Percentiles rank a stretch among this genome's conserved stretches.
Evolutionary conservation across 352 stramenopile genomes (phyloP).

Genomic region (Phytophthora multivora): DNA sequence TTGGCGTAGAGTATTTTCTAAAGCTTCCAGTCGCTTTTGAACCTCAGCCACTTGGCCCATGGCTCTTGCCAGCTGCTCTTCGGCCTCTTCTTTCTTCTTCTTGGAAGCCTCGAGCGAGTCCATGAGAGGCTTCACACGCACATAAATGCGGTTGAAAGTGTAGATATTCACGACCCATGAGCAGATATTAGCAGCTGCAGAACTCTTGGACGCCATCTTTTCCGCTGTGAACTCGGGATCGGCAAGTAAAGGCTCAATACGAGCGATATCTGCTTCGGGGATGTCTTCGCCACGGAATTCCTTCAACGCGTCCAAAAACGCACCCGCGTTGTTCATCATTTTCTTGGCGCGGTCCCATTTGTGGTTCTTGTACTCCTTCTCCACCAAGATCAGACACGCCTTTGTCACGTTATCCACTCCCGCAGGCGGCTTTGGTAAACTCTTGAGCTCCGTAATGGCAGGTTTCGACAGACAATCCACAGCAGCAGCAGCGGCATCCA

Average conservation of each 20-base stretch:
- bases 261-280: slow-evolving; percentile 92
- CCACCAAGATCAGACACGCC: slow-evolving; percentile 95
- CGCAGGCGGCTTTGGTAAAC: slow-evolving; percentile 93
- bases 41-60: slow-evolving; percentile 94
- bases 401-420: slow-evolving; percentile 97
- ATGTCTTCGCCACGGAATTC: slow-evolving; percentile 95
- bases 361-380: slow-evolving; percentile 98
- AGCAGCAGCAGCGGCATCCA: slow-evolving; percentile 94
- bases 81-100: slow-evolving; percentile 93
- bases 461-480: slow-evolving; percentile 97
- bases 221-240: slow-evolving; percentile 95
- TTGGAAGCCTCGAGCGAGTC: slow-evolving; percentile 95
- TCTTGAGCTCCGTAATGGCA: slow-evolving; percentile 98
- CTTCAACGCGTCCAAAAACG: slow-evolving; percentile 93
- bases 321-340: slow-evolving; percentile 99
- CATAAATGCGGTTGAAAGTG: slow-evolving; percentile 98
- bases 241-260: slow-evolving; percentile 92
- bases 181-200: slow-evolving; percentile 96
- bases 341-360: slow-evolving; percentile 98
- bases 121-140: slow-evolving; percentile 99
- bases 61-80: slow-evolving; percentile 91
- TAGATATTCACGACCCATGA: slow-evolving; percentile 99
- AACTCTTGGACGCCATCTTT: slow-evolving; percentile 97
- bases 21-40: slow-evolving; percentile 89
- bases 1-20: slow-evolving; percentile 94